These are phyloP conservation scores for Globisporangium viniferum DNA, from an alignment of 352 stramenopile genomes.

Conservation along the genomic window DNA sequence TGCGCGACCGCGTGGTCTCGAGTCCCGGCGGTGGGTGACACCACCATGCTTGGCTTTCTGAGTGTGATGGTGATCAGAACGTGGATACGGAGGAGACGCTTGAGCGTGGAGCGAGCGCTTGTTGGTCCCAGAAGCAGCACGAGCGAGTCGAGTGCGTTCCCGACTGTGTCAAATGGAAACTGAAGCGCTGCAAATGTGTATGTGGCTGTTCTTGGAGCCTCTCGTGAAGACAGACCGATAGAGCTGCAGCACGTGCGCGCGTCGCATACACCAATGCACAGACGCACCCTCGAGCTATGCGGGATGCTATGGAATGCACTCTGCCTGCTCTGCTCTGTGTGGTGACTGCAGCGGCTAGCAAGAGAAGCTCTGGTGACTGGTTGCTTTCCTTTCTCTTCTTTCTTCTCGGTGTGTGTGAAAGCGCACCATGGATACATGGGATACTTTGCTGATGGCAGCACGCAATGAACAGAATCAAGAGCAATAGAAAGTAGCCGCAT, in stretches of 20 bases:
- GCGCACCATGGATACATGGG: background rate
- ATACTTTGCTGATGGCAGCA: background rate
- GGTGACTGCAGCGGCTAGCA: background rate
- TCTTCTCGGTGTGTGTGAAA: background rate
- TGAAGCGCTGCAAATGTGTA: background rate
- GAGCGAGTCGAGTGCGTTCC: background rate
- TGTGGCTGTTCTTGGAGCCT: background rate
- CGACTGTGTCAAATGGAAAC: background rate
- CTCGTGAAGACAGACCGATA: background rate
- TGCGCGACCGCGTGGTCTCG: conserved; percentile 48
- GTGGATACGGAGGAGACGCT: background rate
- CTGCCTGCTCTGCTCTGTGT: background rate
- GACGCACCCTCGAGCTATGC: background rate
- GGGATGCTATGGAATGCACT: background rate
- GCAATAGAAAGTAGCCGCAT: background rate
- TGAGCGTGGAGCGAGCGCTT: background rate
- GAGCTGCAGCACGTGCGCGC: background rate
- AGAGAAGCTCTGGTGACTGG: background rate
- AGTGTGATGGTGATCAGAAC: background rate
- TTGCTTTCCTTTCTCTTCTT: background rate
- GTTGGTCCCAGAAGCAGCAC: background rate
- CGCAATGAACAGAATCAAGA: background rate
- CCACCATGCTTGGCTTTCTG: background rate
- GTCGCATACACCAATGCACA: background rate
- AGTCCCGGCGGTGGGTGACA: background rate